Evolutionary conservation across 148 eudicot species (phyloP).

Genomic region (Chenopodium berlandieri): DNA sequence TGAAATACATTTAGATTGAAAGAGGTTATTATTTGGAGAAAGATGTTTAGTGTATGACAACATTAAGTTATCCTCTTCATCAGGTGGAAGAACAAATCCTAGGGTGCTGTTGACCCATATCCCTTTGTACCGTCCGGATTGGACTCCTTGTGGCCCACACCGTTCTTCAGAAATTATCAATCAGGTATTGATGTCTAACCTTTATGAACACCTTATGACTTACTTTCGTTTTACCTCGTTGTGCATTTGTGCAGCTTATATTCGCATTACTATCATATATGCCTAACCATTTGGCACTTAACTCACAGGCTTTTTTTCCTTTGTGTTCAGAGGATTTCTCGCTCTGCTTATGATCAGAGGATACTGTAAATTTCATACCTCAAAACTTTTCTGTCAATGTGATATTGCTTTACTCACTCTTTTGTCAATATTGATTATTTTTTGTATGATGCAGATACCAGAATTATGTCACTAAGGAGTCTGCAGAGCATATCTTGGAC

Average conservation of each 20-base stretch:
- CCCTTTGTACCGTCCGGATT: slow-evolving; percentile 82
- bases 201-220: slow-evolving; percentile 2
- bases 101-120: slow-evolving; percentile 86
- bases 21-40: not conserved
- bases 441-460: slow-evolving; percentile 64
- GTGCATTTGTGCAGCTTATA: not conserved
- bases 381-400: not conserved
- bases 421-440: slow-evolving; percentile 1
- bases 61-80: slow-evolving; percentile 5
- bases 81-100: slow-evolving; percentile 48
- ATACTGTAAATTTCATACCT: slow-evolving; percentile 50
- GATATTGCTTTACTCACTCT: not conserved
- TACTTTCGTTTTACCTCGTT: not conserved
- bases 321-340: slow-evolving; percentile 65
- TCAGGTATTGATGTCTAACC: slow-evolving; percentile 49
- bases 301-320: slow-evolving; percentile 36
- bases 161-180: slow-evolving; percentile 77
- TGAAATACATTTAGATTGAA: not conserved
- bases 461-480: slow-evolving; percentile 67
- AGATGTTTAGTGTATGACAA: not conserved
- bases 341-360: slow-evolving; percentile 42
- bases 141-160: slow-evolving; percentile 78
- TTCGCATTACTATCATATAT: slow-evolving; percentile 1
- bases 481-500: slow-evolving; percentile 55
- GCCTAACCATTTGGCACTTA: slow-evolving; percentile 21